A percentile compares a stretch with the other conserved stretches of the same genome.
Conservation (phyloP, 345 rosid species). For the Rhodamnia rubescens region DNA sequence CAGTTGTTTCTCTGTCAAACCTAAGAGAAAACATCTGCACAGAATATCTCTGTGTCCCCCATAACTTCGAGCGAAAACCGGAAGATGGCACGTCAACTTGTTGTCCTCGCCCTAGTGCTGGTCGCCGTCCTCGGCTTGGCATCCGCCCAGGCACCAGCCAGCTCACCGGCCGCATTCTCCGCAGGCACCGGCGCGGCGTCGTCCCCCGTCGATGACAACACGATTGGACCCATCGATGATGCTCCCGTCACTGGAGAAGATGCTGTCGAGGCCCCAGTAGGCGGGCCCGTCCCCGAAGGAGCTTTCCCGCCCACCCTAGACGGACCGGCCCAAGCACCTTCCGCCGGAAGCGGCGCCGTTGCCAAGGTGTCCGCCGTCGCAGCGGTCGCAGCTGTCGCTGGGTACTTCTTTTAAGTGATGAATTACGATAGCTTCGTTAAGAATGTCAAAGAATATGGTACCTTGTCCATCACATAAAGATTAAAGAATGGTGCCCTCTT, state of each 20-base stretch:
- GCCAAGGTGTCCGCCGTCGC: not conserved
- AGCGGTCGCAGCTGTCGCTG: not conserved
- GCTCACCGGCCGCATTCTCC: not conserved
- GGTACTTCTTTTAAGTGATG: not conserved
- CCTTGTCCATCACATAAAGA: not conserved
- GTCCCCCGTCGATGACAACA: not conserved
- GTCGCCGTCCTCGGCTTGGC: not conserved
- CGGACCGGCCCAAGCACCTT: not conserved
- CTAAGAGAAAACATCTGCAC: constrained; percentile 1
- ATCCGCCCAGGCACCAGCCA: not conserved
- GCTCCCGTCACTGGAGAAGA: not conserved
- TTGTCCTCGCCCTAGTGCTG: not conserved
- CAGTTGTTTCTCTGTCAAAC: not conserved
- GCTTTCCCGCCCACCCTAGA: not conserved
- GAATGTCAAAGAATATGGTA: not conserved
- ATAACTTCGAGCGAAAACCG: not conserved
- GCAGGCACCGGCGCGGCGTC: not conserved
- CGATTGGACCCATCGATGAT: not conserved
- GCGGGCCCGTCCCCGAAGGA: not conserved
- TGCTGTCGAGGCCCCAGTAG: not conserved
- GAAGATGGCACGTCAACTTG: constrained; percentile 1
- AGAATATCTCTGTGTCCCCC: not conserved
- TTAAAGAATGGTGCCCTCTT: not conserved
- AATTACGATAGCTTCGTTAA: not conserved
- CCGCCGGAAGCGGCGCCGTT: not conserved